phyloP scores from a whole-genome alignment of 192 early-diverging fungal species.

The Podila epicladia region DNA sequence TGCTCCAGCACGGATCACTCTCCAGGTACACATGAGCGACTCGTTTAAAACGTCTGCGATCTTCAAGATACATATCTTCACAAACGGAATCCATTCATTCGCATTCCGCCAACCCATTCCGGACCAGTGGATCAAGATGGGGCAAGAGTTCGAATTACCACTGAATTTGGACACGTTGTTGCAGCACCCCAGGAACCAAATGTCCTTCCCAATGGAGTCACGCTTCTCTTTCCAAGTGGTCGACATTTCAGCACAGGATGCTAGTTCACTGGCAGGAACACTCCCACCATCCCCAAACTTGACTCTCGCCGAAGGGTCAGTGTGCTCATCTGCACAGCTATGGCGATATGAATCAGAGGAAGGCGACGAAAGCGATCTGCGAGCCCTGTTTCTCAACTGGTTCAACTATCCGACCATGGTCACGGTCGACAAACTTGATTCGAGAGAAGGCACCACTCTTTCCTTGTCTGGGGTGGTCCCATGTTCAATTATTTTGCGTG shows the following conservation, averaged over 20 bases:
- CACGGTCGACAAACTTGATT: background rate
- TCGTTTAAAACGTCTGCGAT: background rate
- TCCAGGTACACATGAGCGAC: background rate
- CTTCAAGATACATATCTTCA: constrained; percentile 4
- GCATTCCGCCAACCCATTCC: background rate
- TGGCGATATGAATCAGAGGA: background rate
- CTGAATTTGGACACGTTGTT: background rate
- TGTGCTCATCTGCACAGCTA: background rate
- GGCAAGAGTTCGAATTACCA: background rate
- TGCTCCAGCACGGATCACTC: background rate
- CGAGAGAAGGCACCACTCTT: background rate
- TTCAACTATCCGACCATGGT: constrained; percentile 2
- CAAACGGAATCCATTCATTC: background rate
- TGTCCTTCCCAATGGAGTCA: background rate
- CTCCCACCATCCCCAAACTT: too few relatives aligned
- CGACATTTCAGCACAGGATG: too few relatives aligned
- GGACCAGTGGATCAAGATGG: constrained; percentile 1
- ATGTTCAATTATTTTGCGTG: constrained; percentile 5
- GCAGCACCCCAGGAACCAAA: background rate
- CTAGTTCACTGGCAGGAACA: too few relatives aligned
- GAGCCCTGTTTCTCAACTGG: constrained; percentile 9
- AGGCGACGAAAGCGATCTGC: background rate
- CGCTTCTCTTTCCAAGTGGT: too few relatives aligned
- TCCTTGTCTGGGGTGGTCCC: background rate
- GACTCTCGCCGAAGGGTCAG: too few relatives aligned